These are phyloP conservation scores for Nemophila menziesii DNA, from an alignment of 257 asterid species.

Conservation along the genomic window DNA sequence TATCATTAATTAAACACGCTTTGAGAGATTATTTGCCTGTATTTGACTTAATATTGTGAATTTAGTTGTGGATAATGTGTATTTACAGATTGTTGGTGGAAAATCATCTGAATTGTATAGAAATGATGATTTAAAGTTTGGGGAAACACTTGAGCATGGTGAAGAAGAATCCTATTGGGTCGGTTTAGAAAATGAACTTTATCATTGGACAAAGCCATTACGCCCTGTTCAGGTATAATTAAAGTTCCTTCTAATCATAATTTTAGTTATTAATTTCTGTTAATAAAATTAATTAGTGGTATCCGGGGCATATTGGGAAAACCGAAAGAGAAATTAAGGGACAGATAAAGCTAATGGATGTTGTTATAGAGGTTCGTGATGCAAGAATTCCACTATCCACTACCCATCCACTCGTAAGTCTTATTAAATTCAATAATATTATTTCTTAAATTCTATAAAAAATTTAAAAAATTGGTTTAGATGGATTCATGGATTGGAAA, in stretches of 20 bases:
- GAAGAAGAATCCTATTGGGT: slow-evolving; percentile 57
- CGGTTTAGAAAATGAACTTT: slow-evolving; percentile 58
- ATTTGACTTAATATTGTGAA: slow-evolving; percentile 1
- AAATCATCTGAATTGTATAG: slow-evolving; percentile 30
- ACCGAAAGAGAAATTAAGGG: slow-evolving; percentile 90
- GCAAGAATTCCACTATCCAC: slow-evolving; percentile 93
- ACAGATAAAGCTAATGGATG: slow-evolving; percentile 94
- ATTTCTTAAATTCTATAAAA: not conserved
- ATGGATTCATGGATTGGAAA: slow-evolving; percentile 94
- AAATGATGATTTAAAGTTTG: slow-evolving; percentile 26
- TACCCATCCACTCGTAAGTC: slow-evolving; percentile 69
- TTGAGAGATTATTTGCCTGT: not conserved
- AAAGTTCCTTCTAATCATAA: slow-evolving; percentile 19
- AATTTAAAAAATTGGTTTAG: slow-evolving; percentile 17
- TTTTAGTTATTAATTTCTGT: slow-evolving; percentile 6
- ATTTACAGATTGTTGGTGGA: slow-evolving; percentile 68
- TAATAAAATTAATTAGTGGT: slow-evolving; percentile 49
- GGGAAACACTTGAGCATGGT: slow-evolving; percentile 22
- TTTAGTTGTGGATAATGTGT: not conserved
- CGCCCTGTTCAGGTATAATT: slow-evolving; percentile 86
- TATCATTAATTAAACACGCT: not conserved
- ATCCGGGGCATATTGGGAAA: slow-evolving; percentile 95
- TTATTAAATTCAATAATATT: slow-evolving; percentile 4
- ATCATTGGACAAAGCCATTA: slow-evolving; percentile 68
- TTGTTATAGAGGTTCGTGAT: slow-evolving; percentile 95